Conservation (phyloP, 805 yeast species). For the Monosporozyma solicola region DNA sequence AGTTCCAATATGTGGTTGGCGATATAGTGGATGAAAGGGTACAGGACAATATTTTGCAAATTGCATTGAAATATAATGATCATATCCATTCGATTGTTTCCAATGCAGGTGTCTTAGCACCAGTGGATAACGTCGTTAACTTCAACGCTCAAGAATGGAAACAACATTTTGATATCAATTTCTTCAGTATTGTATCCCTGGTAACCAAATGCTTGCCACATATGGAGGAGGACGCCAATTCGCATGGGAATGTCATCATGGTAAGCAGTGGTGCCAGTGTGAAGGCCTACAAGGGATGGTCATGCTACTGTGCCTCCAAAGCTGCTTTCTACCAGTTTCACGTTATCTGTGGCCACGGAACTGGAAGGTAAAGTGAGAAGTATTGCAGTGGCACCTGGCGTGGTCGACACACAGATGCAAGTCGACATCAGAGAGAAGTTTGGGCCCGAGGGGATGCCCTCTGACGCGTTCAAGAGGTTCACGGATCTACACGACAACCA, state of each 20-base stretch:
- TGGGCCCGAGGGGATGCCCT: slow-evolving; percentile 51
- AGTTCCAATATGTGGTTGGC: slow-evolving; percentile 47
- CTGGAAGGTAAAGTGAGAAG: slow-evolving; percentile 39
- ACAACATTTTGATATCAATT: slow-evolving; percentile 60
- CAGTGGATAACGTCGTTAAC: slow-evolving; percentile 47
- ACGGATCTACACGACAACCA: slow-evolving; percentile 48
- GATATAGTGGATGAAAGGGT: slow-evolving; percentile 43
- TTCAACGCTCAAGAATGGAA: slow-evolving; percentile 48
- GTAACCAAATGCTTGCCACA: slow-evolving; percentile 48
- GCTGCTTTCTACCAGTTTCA: slow-evolving; percentile 83
- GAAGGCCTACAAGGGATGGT: slow-evolving; percentile 48
- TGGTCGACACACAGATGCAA: slow-evolving; percentile 90
- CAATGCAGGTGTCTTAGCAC: slow-evolving; percentile 79
- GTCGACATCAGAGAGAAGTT: slow-evolving; percentile 57
- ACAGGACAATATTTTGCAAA: slow-evolving; percentile 31
- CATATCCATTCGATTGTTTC: slow-evolving; percentile 55
- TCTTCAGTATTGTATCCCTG: slow-evolving; percentile 63
- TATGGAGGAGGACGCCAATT: slow-evolving; percentile 30
- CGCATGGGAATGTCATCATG: slow-evolving; percentile 58
- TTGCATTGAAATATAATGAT: slow-evolving; percentile 45
- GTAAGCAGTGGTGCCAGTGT: slow-evolving; percentile 87
- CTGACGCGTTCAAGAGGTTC: slow-evolving; percentile 52
- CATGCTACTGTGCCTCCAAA: slow-evolving; percentile 84
- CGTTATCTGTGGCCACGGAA: slow-evolving; percentile 57
- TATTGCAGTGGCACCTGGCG: slow-evolving; percentile 86